Percentiles rank a stretch among this genome's conserved stretches.
Conservation (phyloP, 768 basidiomycete genomes). For the Flagelloscypha sp. region DNA sequence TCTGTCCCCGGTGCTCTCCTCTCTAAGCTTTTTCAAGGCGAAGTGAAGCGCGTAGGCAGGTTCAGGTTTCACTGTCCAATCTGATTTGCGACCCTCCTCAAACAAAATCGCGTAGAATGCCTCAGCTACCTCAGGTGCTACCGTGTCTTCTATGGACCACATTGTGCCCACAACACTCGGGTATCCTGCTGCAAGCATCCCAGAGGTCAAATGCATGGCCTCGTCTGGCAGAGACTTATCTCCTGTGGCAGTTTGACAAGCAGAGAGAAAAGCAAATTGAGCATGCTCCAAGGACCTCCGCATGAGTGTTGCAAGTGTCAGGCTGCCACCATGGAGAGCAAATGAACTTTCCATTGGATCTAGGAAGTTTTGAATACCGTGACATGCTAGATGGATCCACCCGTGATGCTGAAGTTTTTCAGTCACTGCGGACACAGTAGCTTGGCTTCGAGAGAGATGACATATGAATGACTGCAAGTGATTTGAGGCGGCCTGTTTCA, state of each 20-base stretch:
- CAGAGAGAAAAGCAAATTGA: slow-evolving; percentile 16
- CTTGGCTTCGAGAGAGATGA: neutral
- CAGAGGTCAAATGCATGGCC: slow-evolving; percentile 16
- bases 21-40: slow-evolving; percentile 7
- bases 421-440: neutral
- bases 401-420: neutral
- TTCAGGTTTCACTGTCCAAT: slow-evolving; percentile 4
- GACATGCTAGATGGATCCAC: slow-evolving; percentile 22
- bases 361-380: slow-evolving; percentile 13
- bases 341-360: slow-evolving; percentile 16
- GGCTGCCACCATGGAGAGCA: slow-evolving; percentile 9
- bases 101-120: slow-evolving; percentile 9
- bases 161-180: slow-evolving; percentile 23
- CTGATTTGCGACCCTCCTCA: slow-evolving; percentile 1
- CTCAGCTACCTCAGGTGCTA: slow-evolving; percentile 11
- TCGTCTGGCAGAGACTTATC: slow-evolving; percentile 13
- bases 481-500: neutral
- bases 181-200: slow-evolving; percentile 16
- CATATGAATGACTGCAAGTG: neutral
- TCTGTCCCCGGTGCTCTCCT: slow-evolving; percentile 1
- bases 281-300: slow-evolving; percentile 3
- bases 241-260: slow-evolving; percentile 15
- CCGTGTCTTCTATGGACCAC: slow-evolving; percentile 22
- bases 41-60: slow-evolving; percentile 11
- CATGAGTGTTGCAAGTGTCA: slow-evolving; percentile 12